phyloP scores from a whole-genome alignment of 495 filamentous ascomycete species.

The Xylaria bambusicola region DNA sequence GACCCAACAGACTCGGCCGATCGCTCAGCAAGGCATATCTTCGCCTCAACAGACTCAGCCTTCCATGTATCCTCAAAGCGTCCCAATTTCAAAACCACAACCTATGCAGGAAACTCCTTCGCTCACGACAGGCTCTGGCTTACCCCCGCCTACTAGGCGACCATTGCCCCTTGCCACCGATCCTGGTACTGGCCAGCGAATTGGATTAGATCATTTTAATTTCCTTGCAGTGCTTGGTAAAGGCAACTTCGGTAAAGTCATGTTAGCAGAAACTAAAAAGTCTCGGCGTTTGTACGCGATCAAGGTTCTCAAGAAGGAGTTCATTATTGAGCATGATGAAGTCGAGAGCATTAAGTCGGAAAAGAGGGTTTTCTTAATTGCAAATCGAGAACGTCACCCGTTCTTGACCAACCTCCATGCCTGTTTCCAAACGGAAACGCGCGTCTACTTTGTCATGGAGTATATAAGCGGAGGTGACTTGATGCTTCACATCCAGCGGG shows the following conservation, averaged over 20 bases:
- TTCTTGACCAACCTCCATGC: slow-evolving; percentile 95
- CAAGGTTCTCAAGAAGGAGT: slow-evolving; percentile 99
- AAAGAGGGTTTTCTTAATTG: slow-evolving; percentile 94
- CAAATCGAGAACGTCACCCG: slow-evolving; percentile 96
- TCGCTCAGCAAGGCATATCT: slow-evolving; percentile 36
- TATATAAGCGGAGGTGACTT: slow-evolving; percentile 98
- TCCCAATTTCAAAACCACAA: slow-evolving; percentile 41
- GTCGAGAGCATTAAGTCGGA: slow-evolving; percentile 99
- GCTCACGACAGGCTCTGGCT: slow-evolving; percentile 35
- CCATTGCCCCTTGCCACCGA: slow-evolving; percentile 60
- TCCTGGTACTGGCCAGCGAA: slow-evolving; percentile 69
- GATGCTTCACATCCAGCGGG: slow-evolving; percentile 98
- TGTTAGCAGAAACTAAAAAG: slow-evolving; percentile 96
- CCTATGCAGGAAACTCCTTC: slow-evolving; percentile 37
- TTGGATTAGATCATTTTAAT: slow-evolving; percentile 98
- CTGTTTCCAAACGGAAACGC: slow-evolving; percentile 98
- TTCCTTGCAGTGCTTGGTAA: slow-evolving; percentile 98
- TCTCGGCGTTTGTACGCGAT: slow-evolving; percentile 93
- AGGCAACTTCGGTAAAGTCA: slow-evolving; percentile 99
- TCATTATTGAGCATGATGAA: slow-evolving; percentile 99
- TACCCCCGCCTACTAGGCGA: slow-evolving; percentile 48
- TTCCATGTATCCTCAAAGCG: slow-evolving; percentile 25
- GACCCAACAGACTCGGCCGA: slow-evolving; percentile 34
- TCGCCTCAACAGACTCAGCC: slow-evolving; percentile 39
- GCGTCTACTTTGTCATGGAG: slow-evolving; percentile 99